A percentile compares a stretch with the other conserved stretches of the same genome.
These are phyloP conservation scores for Strobilomyces dryophilus DNA, from an alignment of 768 basidiomycete species.

Conservation along the genomic window DNA sequence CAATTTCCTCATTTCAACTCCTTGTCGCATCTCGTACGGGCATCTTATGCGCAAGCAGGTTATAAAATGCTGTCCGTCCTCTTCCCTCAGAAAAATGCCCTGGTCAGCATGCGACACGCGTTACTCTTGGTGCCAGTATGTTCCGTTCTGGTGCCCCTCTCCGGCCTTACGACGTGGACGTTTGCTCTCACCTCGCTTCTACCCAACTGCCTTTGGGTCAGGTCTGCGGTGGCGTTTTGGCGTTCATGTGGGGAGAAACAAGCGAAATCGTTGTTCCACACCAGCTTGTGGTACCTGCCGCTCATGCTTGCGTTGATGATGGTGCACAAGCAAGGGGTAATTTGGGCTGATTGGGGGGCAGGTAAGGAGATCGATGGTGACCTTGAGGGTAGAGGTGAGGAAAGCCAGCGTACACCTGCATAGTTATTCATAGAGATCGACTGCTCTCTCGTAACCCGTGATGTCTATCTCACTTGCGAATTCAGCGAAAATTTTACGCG, in stretches of 20 bases:
- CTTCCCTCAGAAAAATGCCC: conserved; percentile 71
- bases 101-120: conserved; percentile 83
- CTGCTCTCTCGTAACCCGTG: not conserved
- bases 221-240: conserved; percentile 76
- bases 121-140: conserved; percentile 73
- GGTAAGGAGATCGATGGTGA: not conserved
- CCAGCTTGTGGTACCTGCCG: conserved; percentile 88
- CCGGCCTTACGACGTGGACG: conserved; percentile 88
- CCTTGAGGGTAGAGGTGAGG: not conserved
- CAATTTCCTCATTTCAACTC: conserved; percentile 99
- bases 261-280: conserved; percentile 74
- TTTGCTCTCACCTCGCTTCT: conserved; percentile 76
- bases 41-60: conserved; percentile 88
- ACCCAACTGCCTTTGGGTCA: conserved; percentile 68
- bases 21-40: conserved; percentile 81
- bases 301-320: conserved; percentile 90
- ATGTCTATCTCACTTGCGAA: not conserved
- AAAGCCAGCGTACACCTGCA: not conserved
- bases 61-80: conserved; percentile 90
- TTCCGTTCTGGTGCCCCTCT: conserved; percentile 76
- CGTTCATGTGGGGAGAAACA: conserved; percentile 65
- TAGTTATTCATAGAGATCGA: not conserved
- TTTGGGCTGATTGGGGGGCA: conserved; percentile 59
- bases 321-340: conserved; percentile 85
- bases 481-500: not conserved